phyloP scores from a whole-genome alignment of 768 basidiomycete species.

The Boletales sp. region DNA sequence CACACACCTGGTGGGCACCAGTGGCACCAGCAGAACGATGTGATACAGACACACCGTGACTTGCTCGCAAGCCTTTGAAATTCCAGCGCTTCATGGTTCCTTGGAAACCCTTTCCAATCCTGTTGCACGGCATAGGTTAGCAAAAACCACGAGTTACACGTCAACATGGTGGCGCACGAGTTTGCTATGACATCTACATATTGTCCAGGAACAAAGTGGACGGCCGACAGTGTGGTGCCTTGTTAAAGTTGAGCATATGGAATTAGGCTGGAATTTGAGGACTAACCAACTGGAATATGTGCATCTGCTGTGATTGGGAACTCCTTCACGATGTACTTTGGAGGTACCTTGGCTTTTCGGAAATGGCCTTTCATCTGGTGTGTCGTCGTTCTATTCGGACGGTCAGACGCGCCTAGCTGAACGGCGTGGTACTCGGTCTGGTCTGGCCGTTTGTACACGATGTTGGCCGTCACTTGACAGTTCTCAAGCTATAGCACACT shows the following conservation, averaged over 20 bases:
- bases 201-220: slow-evolving; percentile 97
- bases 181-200: slow-evolving; percentile 88
- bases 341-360: slow-evolving; percentile 69
- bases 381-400: slow-evolving; percentile 66
- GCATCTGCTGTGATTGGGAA: slow-evolving; percentile 89
- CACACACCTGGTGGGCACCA: slow-evolving; percentile 86
- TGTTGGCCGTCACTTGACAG: slow-evolving; percentile 84
- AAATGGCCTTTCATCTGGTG: slow-evolving; percentile 89
- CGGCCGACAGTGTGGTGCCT: slow-evolving; percentile 88
- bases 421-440: slow-evolving; percentile 85
- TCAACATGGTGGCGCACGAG: slow-evolving; percentile 53
- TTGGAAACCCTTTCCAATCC: slow-evolving; percentile 96
- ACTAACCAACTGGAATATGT: slow-evolving; percentile 81
- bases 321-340: slow-evolving; percentile 84
- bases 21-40: slow-evolving; percentile 93
- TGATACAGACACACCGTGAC: slow-evolving; percentile 94
- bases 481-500: slow-evolving; percentile 61
- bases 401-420: slow-evolving; percentile 84
- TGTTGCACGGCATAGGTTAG: slow-evolving; percentile 31
- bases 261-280: neutral
- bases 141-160: neutral
- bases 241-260: neutral
- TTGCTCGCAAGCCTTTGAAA: slow-evolving; percentile 86
- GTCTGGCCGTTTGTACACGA: slow-evolving; percentile 60
- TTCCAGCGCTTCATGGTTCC: slow-evolving; percentile 97